A percentile compares a stretch with the other conserved stretches of the same genome.
Conservation (phyloP, 495 filamentous ascomycete species). For the Glarea lozoyensis region DNA sequence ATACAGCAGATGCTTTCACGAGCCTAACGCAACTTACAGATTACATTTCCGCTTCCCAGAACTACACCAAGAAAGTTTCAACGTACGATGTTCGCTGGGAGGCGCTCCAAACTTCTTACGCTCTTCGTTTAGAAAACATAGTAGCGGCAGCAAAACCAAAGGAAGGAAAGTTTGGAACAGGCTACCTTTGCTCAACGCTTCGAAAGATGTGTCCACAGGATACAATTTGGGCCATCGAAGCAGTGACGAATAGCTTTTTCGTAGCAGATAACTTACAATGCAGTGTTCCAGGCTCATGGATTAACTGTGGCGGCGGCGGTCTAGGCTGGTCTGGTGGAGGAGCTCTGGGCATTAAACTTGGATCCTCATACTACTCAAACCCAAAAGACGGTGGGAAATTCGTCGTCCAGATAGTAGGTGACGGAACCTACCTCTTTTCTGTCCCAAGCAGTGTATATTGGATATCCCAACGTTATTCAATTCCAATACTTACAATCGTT, state of each 20-base stretch:
- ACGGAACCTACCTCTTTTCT: conserved; percentile 84
- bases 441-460: conserved; percentile 90
- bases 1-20: conserved; percentile 64
- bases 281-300: conserved; percentile 70
- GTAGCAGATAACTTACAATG: conserved; percentile 78
- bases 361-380: conserved; percentile 54
- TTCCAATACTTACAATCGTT: conserved; percentile 84
- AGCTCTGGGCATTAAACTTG: conserved; percentile 81
- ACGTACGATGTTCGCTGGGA: conserved; percentile 42
- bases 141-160: conserved; percentile 43
- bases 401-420: conserved; percentile 87
- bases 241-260: conserved; percentile 72
- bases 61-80: conserved; percentile 36
- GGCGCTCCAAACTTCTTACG: conserved; percentile 49
- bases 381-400: conserved; percentile 62
- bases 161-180: conserved; percentile 59
- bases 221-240: conserved; percentile 80
- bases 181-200: conserved; percentile 59
- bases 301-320: conserved; percentile 92
- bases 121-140: conserved; percentile 50
- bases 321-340: conserved; percentile 94
- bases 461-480: conserved; percentile 78
- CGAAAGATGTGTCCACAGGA: conserved; percentile 58
- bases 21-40: conserved; percentile 60
- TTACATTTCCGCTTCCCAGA: conserved; percentile 38